phyloP scores from a whole-genome alignment of 2,329 filamentous ascomycete species.

The Aspergillus sp. region DNA sequence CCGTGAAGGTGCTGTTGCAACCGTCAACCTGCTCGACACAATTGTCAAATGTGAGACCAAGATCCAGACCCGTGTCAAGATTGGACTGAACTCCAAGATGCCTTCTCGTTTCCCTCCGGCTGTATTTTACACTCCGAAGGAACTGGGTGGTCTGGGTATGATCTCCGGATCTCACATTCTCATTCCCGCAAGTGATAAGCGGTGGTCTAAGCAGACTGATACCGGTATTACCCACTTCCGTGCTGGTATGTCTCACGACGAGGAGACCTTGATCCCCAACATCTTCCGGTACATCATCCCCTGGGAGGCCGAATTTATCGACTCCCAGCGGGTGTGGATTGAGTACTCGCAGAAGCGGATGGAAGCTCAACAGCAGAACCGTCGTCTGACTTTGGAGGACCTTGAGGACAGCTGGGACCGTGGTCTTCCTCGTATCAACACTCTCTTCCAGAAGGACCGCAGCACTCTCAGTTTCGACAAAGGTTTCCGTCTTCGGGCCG shows the following conservation, averaged over 20 bases:
- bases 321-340: conserved; percentile 97
- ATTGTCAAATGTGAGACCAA: conserved; percentile 99
- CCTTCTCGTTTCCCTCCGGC: conserved; percentile 96
- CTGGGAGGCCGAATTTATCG: conserved; percentile 98
- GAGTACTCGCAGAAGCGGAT: conserved; percentile 97
- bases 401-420: conserved; percentile 98
- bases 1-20: conserved; percentile 92
- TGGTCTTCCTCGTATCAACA: conserved; percentile 95
- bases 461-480: conserved; percentile 98
- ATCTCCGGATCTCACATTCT: conserved; percentile 97
- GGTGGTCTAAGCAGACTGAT: conserved; percentile 97
- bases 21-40: conserved; percentile 85
- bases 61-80: conserved; percentile 98
- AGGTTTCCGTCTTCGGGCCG: conserved; percentile 87
- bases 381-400: conserved; percentile 88
- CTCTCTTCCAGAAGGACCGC: conserved; percentile 95
- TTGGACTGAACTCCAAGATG: conserved; percentile 98
- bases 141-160: conserved; percentile 94
- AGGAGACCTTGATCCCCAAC: conserved; percentile 95
- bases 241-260: conserved; percentile 95
- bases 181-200: conserved; percentile 94
- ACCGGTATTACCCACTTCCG: conserved; percentile 95
- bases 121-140: conserved; percentile 98
- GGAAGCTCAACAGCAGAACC: conserved; percentile 95
- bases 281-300: conserved; percentile 99